Base-by-base conservation (phyloP, 1,284 basidiomycete genomes). In the Hymenochaete sp. region DNA sequence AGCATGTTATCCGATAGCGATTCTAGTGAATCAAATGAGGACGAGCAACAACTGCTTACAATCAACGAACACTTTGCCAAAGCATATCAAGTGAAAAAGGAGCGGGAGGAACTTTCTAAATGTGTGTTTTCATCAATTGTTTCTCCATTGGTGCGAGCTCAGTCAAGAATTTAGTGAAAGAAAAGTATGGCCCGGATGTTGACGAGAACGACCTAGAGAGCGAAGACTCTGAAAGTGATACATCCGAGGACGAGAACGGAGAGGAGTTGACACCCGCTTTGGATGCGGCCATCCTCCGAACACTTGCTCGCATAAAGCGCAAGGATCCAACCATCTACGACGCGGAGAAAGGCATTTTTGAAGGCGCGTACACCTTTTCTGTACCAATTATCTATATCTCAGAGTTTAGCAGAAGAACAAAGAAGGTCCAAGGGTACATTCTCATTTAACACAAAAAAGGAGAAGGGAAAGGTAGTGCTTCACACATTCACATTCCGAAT, bases 231-330 rank as follows among this genome's bases (percentile, higher is more conserved):
- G 83, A 88, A 57, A 76, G 77, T 26, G 83, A 81, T 39, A 87
- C 89, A 57, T 80, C 79, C 1, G 93, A 98, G 59, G 95, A 98
- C 59, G 91, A 95, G 59, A 88, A 96, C 50, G 96, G 93, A 10
- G 91, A 92, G 54, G 89, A 98, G 62, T 76, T 98, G 45, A 98
- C 93, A 0, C 92, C 93, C 2, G 83, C 87, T 0, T 77, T 98
- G 38, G 95, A 98, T 60, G 96, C 85, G 36, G 96, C 96, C 14
- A 96, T 98, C 56, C 71, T 98, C 33, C 75, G 91, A 40, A 98
- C 93, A 0, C 71, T 98, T 6, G 86, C 85, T 1, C 77, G 83
- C 55, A 98, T 98, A 50, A 79, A 80, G 57, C 73, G 75, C 47
- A 86, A 79, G 55, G 92, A 98, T 60, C 89, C 90, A 0, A 75